phyloP scores from a whole-genome alignment of 2,329 filamentous ascomycete genomes.

The Fusarium sororula region DNA sequence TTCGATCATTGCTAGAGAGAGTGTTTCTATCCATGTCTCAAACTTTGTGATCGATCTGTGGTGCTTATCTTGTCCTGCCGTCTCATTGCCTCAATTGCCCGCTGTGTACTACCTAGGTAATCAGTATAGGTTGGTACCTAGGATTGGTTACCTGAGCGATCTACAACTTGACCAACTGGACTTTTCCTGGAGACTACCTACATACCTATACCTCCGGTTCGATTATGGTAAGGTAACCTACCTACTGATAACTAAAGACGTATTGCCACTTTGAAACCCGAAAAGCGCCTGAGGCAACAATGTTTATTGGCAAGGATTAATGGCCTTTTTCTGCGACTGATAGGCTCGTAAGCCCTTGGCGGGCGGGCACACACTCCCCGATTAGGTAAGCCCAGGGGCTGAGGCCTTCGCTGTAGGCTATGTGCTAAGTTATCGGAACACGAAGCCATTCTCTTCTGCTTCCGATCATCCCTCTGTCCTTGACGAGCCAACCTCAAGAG shows the following conservation, averaged over 20 bases:
- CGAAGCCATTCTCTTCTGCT: constrained; percentile 37
- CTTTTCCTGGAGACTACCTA: neutral
- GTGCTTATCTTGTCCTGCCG: neutral
- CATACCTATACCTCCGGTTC: neutral
- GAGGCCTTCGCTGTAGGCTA: constrained; percentile 21
- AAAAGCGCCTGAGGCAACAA: constrained; percentile 36
- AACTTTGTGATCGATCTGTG: neutral
- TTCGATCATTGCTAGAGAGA: neutral
- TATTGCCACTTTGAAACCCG: neutral
- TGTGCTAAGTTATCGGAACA: constrained; percentile 19
- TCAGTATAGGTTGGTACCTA: neutral
- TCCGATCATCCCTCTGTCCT: constrained; percentile 30
- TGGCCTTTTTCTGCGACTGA: constrained; percentile 13
- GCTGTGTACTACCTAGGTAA: neutral
- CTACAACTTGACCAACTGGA: neutral
- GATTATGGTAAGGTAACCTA: neutral
- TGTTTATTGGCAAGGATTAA: constrained; percentile 20
- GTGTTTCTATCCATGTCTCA: neutral
- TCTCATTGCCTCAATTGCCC: neutral
- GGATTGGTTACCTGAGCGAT: neutral
- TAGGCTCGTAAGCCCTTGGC: constrained; percentile 21
- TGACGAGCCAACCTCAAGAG: constrained; percentile 40
- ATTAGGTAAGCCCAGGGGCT: constrained; percentile 45
- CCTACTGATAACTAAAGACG: neutral
- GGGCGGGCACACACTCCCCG: neutral